A percentile compares a stretch with the other conserved stretches of the same genome.
Conservation (phyloP, 306 rosid genomes). For the Lupinus albus region DNA sequence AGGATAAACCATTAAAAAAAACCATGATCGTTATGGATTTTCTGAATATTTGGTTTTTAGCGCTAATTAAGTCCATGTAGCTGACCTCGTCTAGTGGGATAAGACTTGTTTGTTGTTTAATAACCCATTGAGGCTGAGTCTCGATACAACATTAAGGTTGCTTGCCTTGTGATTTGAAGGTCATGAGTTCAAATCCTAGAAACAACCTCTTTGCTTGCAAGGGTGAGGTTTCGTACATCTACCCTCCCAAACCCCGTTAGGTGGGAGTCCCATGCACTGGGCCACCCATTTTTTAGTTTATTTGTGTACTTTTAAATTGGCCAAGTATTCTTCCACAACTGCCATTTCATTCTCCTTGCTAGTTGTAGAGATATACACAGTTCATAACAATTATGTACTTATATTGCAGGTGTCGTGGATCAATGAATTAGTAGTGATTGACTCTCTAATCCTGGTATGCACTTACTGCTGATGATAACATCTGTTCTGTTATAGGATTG, state of each 20-base stretch:
- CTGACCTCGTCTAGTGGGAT: neutral
- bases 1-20: neutral
- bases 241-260: no score
- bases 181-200: no score
- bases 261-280: no score
- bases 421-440: slow-evolving; percentile 65
- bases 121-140: no score
- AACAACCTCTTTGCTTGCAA: no score
- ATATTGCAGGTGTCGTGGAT: slow-evolving; percentile 84
- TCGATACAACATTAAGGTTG: no score
- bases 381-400: slow-evolving; percentile 31
- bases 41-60: slow-evolving; percentile 6
- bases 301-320: no score
- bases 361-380: neutral
- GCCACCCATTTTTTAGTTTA: no score
- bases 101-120: slow-evolving; percentile 10
- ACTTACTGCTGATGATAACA: slow-evolving; percentile 24
- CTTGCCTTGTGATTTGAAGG: no score
- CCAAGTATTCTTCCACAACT: slow-evolving; percentile 3
- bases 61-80: slow-evolving; percentile 8
- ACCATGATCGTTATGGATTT: neutral
- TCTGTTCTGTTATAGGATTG: slow-evolving; percentile 9
- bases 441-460: slow-evolving; percentile 49
- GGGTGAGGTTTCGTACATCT: no score
- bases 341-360: neutral